phyloP scores from a whole-genome alignment of 108 stramenopile species.

The Pseudonitzschia delicatissima region DNA sequence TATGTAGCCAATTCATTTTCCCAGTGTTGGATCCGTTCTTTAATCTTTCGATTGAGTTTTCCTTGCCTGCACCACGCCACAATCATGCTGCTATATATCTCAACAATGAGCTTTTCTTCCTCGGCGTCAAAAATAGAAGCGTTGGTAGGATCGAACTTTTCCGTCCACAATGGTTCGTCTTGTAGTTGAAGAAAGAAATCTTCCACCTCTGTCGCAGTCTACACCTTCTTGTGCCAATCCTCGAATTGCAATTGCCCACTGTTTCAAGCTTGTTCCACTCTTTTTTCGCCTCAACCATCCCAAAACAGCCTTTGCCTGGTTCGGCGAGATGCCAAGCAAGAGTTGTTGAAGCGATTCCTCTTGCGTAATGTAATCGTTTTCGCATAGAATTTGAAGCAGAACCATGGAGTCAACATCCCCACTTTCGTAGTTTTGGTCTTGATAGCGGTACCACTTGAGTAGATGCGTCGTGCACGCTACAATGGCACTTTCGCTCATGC shows the following conservation, averaged over 20 bases:
- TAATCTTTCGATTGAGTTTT: not conserved
- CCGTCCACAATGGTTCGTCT: constrained; percentile 9
- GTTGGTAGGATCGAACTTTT: constrained; percentile 1
- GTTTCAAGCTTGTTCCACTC: constrained; percentile 4
- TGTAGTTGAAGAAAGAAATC: not conserved
- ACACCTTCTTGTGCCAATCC: constrained; percentile 18
- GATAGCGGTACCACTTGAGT: constrained; percentile 7
- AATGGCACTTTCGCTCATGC: constrained; percentile 27
- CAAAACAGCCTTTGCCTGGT: constrained; percentile 20
- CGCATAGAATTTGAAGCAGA: constrained; percentile 22
- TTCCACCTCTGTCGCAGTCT: constrained; percentile 6
- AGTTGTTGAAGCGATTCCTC: constrained; percentile 17
- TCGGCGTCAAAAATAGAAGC: not conserved
- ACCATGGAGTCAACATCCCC: constrained; percentile 9
- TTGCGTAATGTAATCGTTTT: constrained; percentile 12
- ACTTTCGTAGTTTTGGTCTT: not conserved
- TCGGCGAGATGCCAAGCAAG: constrained; percentile 13
- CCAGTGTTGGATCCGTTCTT: constrained; percentile 16
- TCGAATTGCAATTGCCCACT: constrained; percentile 18
- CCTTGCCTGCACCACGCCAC: constrained; percentile 23
- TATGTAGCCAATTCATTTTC: not conserved
- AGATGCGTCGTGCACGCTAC: constrained; percentile 15
- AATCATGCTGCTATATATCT: constrained; percentile 33
- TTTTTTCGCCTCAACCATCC: constrained; percentile 17
- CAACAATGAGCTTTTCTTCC: not conserved